A percentile compares a stretch with the other conserved stretches of the same genome.
Conservation (phyloP, 352 stramenopile genomes). For the Pythium angustatum region DNA sequence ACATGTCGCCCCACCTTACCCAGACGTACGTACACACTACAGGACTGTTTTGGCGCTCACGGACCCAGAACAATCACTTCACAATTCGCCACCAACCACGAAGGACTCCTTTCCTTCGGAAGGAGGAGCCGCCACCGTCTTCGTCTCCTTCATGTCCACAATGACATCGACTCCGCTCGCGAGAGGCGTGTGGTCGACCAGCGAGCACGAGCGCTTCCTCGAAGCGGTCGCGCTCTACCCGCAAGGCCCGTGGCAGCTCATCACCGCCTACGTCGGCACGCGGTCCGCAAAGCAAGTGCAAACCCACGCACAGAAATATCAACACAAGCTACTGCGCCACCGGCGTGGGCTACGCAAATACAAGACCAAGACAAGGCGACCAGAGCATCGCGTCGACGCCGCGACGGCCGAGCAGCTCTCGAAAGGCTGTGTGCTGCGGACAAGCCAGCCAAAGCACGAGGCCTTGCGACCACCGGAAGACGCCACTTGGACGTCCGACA, state of each 20-base stretch:
- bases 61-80: no score
- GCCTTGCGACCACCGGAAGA: background rate
- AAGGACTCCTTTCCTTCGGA: background rate
- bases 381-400: slow-evolving; percentile 20
- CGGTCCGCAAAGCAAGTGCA: slow-evolving; percentile 82
- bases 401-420: slow-evolving; percentile 16
- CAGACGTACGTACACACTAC: no score
- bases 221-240: slow-evolving; percentile 74
- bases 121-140: background rate
- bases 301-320: slow-evolving; percentile 83
- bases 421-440: background rate
- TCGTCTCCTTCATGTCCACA: background rate
- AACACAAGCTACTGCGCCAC: slow-evolving; percentile 77
- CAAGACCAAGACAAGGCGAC: slow-evolving; percentile 45
- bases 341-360: slow-evolving; percentile 31
- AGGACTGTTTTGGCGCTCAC: no score
- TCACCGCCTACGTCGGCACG: slow-evolving; percentile 68
- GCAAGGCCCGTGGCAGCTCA: slow-evolving; percentile 64
- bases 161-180: background rate
- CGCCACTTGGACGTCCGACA: background rate
- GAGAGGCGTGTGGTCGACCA: slow-evolving; percentile 62
- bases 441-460: slow-evolving; percentile 47
- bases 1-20: no score
- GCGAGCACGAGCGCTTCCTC: slow-evolving; percentile 78
- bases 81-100: background rate